Base-by-base conservation (phyloP, 2,329 filamentous ascomycete genomes). In the Hypoxylon sp. region DNA sequence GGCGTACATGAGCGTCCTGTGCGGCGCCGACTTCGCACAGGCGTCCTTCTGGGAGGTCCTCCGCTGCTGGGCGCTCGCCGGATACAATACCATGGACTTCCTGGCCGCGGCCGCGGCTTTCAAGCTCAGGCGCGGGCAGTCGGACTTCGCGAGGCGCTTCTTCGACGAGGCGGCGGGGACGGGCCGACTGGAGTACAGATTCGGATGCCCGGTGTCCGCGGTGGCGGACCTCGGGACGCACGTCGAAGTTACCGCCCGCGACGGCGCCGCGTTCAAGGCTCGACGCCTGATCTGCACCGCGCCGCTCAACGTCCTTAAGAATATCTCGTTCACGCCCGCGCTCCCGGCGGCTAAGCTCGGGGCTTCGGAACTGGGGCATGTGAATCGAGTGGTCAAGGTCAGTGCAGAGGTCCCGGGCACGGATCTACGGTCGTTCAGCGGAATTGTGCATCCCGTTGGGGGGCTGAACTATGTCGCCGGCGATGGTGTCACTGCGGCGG, bases 21-120 rank as follows among this genome's bases (percentile, higher is more conserved):
- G 80, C 51, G 80, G 81, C 4, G 79, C 73, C 0, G 81, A 78
- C 0, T 76, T 82, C 0, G 76, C 80, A 8, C 81, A 79, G 0
- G 80, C 78, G 0, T 80, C 78, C 20, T 82, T 84, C 61, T 79
- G 80, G 49, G 82, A 85, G 55, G 79, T 84, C 30, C 70, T 85
- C 16, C 81, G 82, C 60, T 83, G 81, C 82, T 84, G 78, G 81
- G 82, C 78, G 7, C 71, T 81, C 1, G 75, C 75, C 55, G 80
- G 76, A 26, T 82, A 81, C 69, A 77, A 74, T 4, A 82, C 79
- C 54, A 70, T 74, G 14, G 78, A 77, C 0, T 80, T 77, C 38
- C 74, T 80, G 24, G 76, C 80, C 26, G 74, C 75, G n/a, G 70
- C 80, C 1, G 76, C 80, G 36, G 78, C 77, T 18, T 82, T 79